A percentile compares a stretch with the other conserved stretches of the same genome.
phyloP scores from a whole-genome alignment of 495 filamentous ascomycete species.

The Hypoxylon trugodes region DNA sequence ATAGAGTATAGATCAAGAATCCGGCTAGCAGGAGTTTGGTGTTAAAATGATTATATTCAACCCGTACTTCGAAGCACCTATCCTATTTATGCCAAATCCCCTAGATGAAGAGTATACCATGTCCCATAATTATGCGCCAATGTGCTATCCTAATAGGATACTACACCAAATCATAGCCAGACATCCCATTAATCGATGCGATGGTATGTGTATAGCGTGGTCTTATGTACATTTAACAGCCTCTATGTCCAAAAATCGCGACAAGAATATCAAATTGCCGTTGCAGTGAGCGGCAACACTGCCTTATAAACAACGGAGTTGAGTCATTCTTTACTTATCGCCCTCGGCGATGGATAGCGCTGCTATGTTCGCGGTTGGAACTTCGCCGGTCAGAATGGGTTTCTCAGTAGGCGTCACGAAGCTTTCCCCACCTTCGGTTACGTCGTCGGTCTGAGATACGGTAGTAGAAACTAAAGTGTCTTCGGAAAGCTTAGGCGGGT shows the following conservation, averaged over 20 bases:
- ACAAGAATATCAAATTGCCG: not conserved
- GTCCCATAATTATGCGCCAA: slow-evolving; percentile 16
- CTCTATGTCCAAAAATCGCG: not conserved
- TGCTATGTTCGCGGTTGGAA: slow-evolving; percentile 25
- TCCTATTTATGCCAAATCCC: slow-evolving; percentile 5
- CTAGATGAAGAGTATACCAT: not conserved
- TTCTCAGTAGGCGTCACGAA: slow-evolving; percentile 22
- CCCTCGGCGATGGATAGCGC: slow-evolving; percentile 22
- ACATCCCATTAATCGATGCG: not conserved
- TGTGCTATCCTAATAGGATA: not conserved
- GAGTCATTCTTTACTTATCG: not conserved
- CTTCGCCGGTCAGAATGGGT: slow-evolving; percentile 25
- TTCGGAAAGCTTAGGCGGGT: slow-evolving; percentile 29
- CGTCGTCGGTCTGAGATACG: slow-evolving; percentile 27
- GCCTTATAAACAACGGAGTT: not conserved
- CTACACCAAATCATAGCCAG: not conserved
- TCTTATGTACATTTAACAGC: slow-evolving; percentile 4
- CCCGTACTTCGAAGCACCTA: not conserved
- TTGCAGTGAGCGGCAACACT: not conserved
- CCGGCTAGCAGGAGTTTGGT: slow-evolving; percentile 3
- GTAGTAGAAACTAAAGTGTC: slow-evolving; percentile 20
- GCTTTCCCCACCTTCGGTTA: slow-evolving; percentile 27
- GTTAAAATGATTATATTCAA: slow-evolving; percentile 15
- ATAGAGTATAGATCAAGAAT: slow-evolving; percentile 1
- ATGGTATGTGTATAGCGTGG: slow-evolving; percentile 1